Base-by-base conservation (phyloP, 805 yeast genomes). In the Teunomyces tritomae region DNA sequence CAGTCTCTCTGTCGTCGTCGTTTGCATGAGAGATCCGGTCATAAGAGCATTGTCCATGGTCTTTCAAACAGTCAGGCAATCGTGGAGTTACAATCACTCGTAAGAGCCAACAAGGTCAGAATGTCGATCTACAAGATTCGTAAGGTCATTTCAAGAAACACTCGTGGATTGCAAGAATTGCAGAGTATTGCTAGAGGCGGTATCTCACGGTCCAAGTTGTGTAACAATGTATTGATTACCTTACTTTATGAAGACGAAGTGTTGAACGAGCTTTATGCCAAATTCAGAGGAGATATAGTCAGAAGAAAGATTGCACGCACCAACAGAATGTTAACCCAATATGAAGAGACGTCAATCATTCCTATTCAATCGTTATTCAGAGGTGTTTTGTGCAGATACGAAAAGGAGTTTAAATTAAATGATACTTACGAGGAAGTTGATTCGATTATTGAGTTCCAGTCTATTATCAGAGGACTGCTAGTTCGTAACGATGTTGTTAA, bases 331-430 rank as follows among this genome's bases (percentile, higher is more conserved):
- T 45, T 67, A 26, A 29, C 45, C 10, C 34, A 50, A 9, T 45
- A 50, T 26, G 66, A 57, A 28, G 14, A 42, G 3, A 34, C 37
- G 1, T 57, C 70, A 2, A 57, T 82, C 1, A 57, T 74, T 2
- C 59, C 62, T 1, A 51, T 87, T 2, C 94, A 88, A 63, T 75
- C 87, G 0, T 54, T 67, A 5, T 68, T 84, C 47, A 75, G 90
- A 53, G 95, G 92, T 26, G 78, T 84, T 5, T 67, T 84, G 26
- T 64, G 76, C 0, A 70, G 95, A 50, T 84, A 82, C 57, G 66
- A 74, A 3, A 59, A 69, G 36, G 92, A 85, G 46, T 56, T 79
- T 29, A 67, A 74, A 16, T 63, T 75, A 41, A 87, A 83, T 52
- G 81, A 79, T 49, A 47, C 82, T 6, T 81, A 82, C 52, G 71